A percentile compares a stretch with the other conserved stretches of the same genome.
These are phyloP conservation scores for Microdochium paspali DNA, from an alignment of 2,329 filamentous ascomycete species.

Conservation along the genomic window DNA sequence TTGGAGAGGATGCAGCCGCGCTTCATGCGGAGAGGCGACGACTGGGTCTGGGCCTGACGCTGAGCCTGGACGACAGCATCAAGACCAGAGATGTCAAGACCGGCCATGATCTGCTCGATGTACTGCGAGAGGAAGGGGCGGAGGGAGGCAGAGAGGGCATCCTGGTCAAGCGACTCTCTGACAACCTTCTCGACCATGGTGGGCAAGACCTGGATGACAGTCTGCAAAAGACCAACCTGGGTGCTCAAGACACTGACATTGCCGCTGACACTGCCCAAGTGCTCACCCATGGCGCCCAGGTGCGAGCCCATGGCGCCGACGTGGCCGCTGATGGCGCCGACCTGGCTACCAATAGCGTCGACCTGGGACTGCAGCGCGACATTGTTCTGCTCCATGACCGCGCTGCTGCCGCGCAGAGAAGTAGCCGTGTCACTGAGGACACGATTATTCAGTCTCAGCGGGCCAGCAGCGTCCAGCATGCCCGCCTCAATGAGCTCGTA, in stretches of 20 bases:
- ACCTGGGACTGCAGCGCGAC: slow-evolving; percentile 14
- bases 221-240: slow-evolving; percentile 12
- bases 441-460: slow-evolving; percentile 6
- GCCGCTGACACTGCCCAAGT: slow-evolving; percentile 15
- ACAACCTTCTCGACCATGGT: slow-evolving; percentile 9
- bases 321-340: slow-evolving; percentile 6
- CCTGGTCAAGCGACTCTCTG: slow-evolving; percentile 6
- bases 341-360: slow-evolving; percentile 10
- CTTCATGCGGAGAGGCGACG: not conserved
- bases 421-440: not conserved
- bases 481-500: slow-evolving; percentile 13
- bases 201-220: slow-evolving; percentile 15
- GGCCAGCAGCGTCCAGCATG: slow-evolving; percentile 8
- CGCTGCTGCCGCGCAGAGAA: too few relatives aligned
- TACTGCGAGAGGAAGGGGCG: slow-evolving; percentile 7
- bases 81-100: slow-evolving; percentile 1
- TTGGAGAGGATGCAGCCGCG: not conserved
- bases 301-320: slow-evolving; percentile 14
- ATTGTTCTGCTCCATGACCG: slow-evolving; percentile 8
- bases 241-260: slow-evolving; percentile 8
- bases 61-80: not conserved
- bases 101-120: slow-evolving; percentile 5
- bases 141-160: slow-evolving; percentile 7
- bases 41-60: not conserved
- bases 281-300: slow-evolving; percentile 12